A percentile compares a stretch with the other conserved stretches of the same genome.
Evolutionary conservation across 345 rosid species (phyloP).

Genomic region (Anacardium occidentale): DNA sequence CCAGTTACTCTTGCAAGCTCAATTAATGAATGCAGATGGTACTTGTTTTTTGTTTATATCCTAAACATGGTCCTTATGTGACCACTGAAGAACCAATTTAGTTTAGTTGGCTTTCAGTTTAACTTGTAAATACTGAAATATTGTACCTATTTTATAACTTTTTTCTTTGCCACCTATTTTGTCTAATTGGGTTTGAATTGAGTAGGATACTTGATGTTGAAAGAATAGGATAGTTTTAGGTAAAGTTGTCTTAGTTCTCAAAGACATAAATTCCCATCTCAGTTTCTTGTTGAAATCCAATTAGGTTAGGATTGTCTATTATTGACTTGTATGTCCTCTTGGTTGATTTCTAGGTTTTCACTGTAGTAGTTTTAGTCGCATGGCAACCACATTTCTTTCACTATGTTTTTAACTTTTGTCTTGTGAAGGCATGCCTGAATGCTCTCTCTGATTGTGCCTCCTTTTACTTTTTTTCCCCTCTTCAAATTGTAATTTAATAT

Average conservation of each 20-base stretch:
- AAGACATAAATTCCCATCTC: background rate
- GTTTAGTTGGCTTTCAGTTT: background rate
- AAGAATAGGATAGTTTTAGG: background rate
- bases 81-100: background rate
- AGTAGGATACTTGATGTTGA: background rate
- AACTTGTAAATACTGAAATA: background rate
- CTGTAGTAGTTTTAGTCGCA: background rate
- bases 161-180: background rate
- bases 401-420: constrained; percentile 7
- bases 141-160: background rate
- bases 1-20: constrained; percentile 62
- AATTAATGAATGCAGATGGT: constrained; percentile 80
- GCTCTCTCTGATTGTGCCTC: background rate
- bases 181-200: background rate
- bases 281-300: background rate
- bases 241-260: background rate
- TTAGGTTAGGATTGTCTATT: background rate
- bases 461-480: constrained; percentile 4
- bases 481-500: background rate
- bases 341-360: too few relatives aligned
- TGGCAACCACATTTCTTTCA: background rate
- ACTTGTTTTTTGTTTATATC: constrained; percentile 23
- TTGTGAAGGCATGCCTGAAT: background rate
- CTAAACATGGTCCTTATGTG: constrained; percentile 11
- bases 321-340: background rate